Evolutionary conservation across 164 flowering plant species (phyloP).

Genomic region (Magnolia kwangsiensis): DNA sequence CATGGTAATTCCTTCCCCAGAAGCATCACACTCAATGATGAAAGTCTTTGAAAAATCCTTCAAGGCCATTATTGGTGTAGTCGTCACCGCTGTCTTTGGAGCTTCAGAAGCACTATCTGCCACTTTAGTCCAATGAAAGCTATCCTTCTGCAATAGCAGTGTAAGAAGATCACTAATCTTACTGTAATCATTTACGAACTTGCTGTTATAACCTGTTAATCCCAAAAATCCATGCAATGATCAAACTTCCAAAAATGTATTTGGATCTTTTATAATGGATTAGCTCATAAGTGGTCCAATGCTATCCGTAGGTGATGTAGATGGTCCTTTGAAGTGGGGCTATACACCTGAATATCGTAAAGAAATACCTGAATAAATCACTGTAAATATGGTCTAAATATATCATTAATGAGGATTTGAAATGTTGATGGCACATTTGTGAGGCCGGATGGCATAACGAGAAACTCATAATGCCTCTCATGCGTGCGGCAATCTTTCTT

Average conservation of each 20-base stretch:
- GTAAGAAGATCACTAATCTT: neutral
- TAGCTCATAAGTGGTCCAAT: neutral
- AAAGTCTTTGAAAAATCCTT: neutral
- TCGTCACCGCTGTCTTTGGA: neutral
- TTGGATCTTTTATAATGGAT: neutral
- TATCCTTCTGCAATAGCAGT: neutral
- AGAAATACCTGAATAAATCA: neutral
- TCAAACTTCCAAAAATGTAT: neutral
- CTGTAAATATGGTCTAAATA: neutral
- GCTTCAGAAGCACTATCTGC: neutral
- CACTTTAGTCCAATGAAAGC: neutral
- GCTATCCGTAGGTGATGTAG: neutral
- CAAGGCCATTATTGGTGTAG: neutral
- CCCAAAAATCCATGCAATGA: neutral
- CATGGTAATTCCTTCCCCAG: neutral
- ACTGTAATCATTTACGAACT: neutral
- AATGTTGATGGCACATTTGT: neutral
- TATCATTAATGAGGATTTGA: neutral
- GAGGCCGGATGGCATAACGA: neutral
- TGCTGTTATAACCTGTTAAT: neutral
- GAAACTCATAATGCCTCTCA: neutral
- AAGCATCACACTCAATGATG: neutral
- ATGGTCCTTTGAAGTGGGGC: neutral
- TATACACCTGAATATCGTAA: neutral
- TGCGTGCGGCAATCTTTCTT: neutral